Conservation (phyloP, 257 asterid genomes). For the Solanum medicagineum region DNA sequence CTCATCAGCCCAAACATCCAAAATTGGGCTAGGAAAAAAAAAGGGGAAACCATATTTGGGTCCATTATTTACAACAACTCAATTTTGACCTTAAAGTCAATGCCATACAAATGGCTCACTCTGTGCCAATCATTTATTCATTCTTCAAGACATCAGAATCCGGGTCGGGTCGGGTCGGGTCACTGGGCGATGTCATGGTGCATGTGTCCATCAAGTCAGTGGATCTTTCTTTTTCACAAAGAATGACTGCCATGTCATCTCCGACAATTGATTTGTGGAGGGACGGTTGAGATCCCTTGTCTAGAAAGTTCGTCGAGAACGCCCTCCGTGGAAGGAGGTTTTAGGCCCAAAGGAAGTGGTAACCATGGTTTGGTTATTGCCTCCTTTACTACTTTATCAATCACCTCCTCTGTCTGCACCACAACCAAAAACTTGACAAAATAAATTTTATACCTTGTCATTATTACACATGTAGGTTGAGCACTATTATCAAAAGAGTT, state of each 20-base stretch:
- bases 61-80: constrained; percentile 8
- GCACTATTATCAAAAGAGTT: neutral
- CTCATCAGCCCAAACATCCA: neutral
- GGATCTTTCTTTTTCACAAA: neutral
- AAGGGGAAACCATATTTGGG: neutral
- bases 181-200: neutral
- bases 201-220: neutral
- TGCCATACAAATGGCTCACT: constrained; percentile 3
- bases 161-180: neutral
- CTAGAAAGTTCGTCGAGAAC: constrained; percentile 31
- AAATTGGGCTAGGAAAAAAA: neutral
- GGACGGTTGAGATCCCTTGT: constrained; percentile 26
- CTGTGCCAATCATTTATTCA: constrained; percentile 1
- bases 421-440: neutral
- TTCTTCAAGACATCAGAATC: neutral
- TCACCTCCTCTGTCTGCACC: constrained; percentile 32
- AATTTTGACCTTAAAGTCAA: neutral
- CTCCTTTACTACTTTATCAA: constrained; percentile 30
- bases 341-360: constrained; percentile 40
- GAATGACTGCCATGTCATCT: neutral
- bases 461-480: neutral
- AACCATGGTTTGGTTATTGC: constrained; percentile 40
- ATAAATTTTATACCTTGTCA: neutral
- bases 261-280: constrained; percentile 3
- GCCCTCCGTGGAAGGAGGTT: constrained; percentile 32